Evolutionary conservation across 2,329 filamentous ascomycete species (phyloP), one percentile per base, ranked within the genome.

Genomic region (Ascomycota sp.): DNA sequence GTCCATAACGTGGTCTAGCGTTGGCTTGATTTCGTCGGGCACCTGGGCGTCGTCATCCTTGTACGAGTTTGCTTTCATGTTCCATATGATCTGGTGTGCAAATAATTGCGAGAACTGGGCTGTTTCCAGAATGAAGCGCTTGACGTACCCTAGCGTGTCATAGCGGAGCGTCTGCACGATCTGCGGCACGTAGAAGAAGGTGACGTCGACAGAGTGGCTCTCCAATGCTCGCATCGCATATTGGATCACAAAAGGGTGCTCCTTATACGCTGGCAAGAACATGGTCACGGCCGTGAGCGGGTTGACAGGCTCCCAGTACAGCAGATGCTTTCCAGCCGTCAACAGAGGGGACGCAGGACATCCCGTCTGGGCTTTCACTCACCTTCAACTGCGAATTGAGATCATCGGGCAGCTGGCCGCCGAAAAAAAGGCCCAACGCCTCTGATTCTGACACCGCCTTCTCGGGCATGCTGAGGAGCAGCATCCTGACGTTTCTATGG

Each of bases 1-100:
- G 20, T 66, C 63, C 72, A 82, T 91, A 39, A 98, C 89, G 32
- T 73, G 72, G 53, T 98, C 91, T 3, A 99, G 66, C 0, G 77
- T 89, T 3, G 89, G 86, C 48, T 99, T 98, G 45, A 94, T 78
- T 4, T 73, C 69, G 51, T 98, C 89, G 13, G 89, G 85, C 37
- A 92, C 69, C 42, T 77, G 71, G 10, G 77, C 85, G 40, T 94
- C 82, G 43, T 98, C 86, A 39, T 98, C 91, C 51, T 94, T 98
- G 63, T 80, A 98, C 1, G 85, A 80, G 50, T 98, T 99, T 21
- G 89, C 89, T 51, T 95, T 98, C 77, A 99, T 98, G 50, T 98
- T 99, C 89, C 91, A 99, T 47, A 99, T 98, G 40, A 98, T 95
- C 45, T 99, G 89, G 50, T 99, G 91, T 3, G 91, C 86, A 52